Base-by-base conservation (phyloP, 208 protist species). In the Acanthamoeba lenticulata region DNA sequence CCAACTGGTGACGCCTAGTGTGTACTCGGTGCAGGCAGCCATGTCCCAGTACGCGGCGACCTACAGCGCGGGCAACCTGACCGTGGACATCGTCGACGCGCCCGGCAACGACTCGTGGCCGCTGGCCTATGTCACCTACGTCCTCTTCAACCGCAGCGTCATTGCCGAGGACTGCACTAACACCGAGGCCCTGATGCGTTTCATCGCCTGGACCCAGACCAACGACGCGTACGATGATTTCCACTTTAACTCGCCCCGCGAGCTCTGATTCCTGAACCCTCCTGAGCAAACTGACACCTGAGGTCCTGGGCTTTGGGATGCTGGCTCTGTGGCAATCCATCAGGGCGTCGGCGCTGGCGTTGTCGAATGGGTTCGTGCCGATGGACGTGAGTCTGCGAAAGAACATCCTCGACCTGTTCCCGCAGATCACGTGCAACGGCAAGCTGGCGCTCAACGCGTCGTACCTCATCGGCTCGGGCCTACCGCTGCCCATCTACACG, bases 21-120 rank as follows among this genome's bases (percentile, higher is more conserved):
- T 55, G 44, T 5, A 55, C 17, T 57, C 74, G 17, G n/a, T 85
- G 44, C 74, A 57, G 9, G 38, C 74, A 40, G 74, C 74, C 40
- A 85, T 85, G 74, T 36, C 13, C n/a, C 13, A 91, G 2, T 91
- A 49, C 85, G 19, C n/a, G 29, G n/a, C 4, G 32, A 42, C 29
- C 38, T 27, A 40, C 81, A n/a, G 17, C 9, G 19, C n/a, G 6
- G 24, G 55, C 29, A 3, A 62, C 17, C n/a, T 89, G 42, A 74
- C 85, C 34, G n/a, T 91, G n/a, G 60, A 91, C 85, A 91, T 91
- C 40, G n/a, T 72, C 15, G 60, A 91, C 19, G 85, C 85, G 38
- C n/a, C n/a, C 9, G 85, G 85, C 24, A 45, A 44, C 34, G 34
- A 91, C 5, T 74, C 55, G 34, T 91, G 85, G 85, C 85, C 85